A percentile compares a stretch with the other conserved stretches of the same genome.
phyloP scores from a whole-genome alignment of 345 rosid genomes.

The Ailanthus altissimus region DNA sequence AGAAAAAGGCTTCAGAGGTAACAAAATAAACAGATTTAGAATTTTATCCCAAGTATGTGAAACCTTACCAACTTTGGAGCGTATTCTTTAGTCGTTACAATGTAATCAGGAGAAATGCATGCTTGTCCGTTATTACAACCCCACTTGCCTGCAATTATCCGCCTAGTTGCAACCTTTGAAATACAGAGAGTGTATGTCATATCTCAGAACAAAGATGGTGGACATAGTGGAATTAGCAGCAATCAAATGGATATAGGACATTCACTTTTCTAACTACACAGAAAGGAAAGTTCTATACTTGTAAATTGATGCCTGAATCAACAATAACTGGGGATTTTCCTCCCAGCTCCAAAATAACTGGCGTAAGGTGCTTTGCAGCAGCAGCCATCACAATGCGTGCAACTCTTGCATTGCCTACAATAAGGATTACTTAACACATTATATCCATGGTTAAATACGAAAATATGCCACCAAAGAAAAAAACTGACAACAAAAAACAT shows the following conservation, averaged over 20 bases:
- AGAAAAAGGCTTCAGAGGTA: conserved; percentile 22
- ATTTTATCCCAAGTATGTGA: conserved; percentile 16
- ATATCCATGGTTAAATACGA: conserved; percentile 2
- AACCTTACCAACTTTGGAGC: conserved; percentile 74
- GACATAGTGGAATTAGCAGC: background rate
- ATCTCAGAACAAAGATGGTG: conserved; percentile 13
- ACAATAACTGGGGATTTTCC: conserved; percentile 89
- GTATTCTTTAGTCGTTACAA: conserved; percentile 68
- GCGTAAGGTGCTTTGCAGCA: conserved; percentile 96
- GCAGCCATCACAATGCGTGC: conserved; percentile 90
- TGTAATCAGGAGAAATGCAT: conserved; percentile 84
- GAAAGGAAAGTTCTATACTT: conserved; percentile 40
- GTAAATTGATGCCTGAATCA: conserved; percentile 66
- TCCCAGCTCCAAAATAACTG: conserved; percentile 91
- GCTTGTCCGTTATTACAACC: conserved; percentile 91
- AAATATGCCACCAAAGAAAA: background rate
- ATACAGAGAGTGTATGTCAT: conserved; percentile 21
- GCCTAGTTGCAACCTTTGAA: conserved; percentile 66
- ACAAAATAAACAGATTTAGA: background rate
- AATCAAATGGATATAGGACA: conserved; percentile 5
- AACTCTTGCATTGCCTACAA: conserved; percentile 70
- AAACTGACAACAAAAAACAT: background rate
- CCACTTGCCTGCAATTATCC: conserved; percentile 93
- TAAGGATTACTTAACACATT: conserved; percentile 10
- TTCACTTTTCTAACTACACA: background rate